phyloP scores from a whole-genome alignment of 2,329 filamentous ascomycete genomes.

The Davidsoniella eucalypti region DNA sequence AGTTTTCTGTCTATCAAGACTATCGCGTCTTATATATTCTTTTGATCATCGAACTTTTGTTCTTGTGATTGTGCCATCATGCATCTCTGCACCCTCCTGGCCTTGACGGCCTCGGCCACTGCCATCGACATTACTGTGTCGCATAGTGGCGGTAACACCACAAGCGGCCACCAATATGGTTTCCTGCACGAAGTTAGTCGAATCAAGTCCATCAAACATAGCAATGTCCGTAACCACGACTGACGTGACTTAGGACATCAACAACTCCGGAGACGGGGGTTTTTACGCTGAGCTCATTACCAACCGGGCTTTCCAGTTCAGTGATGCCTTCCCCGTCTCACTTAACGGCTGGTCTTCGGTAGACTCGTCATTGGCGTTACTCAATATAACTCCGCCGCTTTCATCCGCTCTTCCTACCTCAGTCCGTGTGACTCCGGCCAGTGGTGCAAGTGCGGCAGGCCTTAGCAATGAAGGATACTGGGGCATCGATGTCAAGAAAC shows the following conservation, averaged over 20 bases:
- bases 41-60: background rate
- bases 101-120: constrained; percentile 6
- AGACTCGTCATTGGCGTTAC: constrained; percentile 29
- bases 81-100: constrained; percentile 2
- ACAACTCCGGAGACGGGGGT: constrained; percentile 54
- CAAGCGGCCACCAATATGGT: constrained; percentile 28
- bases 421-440: constrained; percentile 27
- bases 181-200: constrained; percentile 27
- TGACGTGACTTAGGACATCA: constrained; percentile 34
- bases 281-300: constrained; percentile 56
- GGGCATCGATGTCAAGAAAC: constrained; percentile 35
- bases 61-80: background rate
- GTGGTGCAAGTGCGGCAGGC: constrained; percentile 22
- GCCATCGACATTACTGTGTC: constrained; percentile 24
- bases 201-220: background rate
- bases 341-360: constrained; percentile 30
- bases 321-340: constrained; percentile 24
- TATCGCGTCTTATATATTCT: too few species aligned
- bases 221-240: background rate
- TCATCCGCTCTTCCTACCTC: constrained; percentile 36
- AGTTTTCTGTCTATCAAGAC: too few species aligned
- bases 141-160: constrained; percentile 25
- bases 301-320: constrained; percentile 53
- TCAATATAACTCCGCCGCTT: constrained; percentile 29
- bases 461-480: constrained; percentile 39